phyloP scores from a whole-genome alignment of 495 filamentous ascomycete genomes.

The Hypoxylon fuscum region DNA sequence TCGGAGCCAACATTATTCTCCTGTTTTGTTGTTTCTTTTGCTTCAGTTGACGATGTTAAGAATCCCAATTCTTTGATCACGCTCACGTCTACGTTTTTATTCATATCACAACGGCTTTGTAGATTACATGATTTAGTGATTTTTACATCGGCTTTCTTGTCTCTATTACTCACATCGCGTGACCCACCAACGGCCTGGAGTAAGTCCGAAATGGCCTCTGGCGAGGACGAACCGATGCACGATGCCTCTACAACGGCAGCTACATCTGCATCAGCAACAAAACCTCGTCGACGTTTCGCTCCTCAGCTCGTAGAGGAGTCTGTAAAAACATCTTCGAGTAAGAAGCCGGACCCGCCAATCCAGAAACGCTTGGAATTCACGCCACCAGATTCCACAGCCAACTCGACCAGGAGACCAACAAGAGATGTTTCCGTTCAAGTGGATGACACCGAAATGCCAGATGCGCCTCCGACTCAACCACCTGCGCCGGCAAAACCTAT shows the following conservation, averaged over 20 bases:
- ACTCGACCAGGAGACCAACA: slow-evolving; percentile 34
- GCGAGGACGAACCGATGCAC: slow-evolving; percentile 31
- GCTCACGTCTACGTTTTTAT: neutral
- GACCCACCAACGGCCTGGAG: neutral
- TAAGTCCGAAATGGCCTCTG: slow-evolving; percentile 27
- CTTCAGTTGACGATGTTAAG: slow-evolving; percentile 17
- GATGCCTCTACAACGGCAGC: slow-evolving; percentile 35
- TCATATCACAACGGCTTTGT: neutral
- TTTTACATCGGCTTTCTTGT: slow-evolving; percentile 3
- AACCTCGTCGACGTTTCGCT: slow-evolving; percentile 56
- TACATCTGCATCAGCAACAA: slow-evolving; percentile 38
- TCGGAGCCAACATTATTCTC: slow-evolving; percentile 16
- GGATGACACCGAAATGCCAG: slow-evolving; percentile 35
- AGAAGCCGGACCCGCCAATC: slow-evolving; percentile 9
- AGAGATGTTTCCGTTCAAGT: slow-evolving; percentile 40
- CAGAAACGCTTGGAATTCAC: slow-evolving; percentile 15
- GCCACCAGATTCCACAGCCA: slow-evolving; percentile 33
- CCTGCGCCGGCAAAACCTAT: slow-evolving; percentile 24
- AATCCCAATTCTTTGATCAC: slow-evolving; percentile 12
- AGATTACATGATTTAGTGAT: slow-evolving; percentile 17
- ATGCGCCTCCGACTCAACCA: slow-evolving; percentile 29
- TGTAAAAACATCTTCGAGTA: slow-evolving; percentile 50
- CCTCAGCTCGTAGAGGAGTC: slow-evolving; percentile 67
- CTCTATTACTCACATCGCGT: neutral
- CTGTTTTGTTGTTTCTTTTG: slow-evolving; percentile 10